Percentiles rank a stretch among this genome's conserved stretches.
Evolutionary conservation across 2,329 filamentous ascomycete species (phyloP).

Genomic region (Pleoardoris graminearum): DNA sequence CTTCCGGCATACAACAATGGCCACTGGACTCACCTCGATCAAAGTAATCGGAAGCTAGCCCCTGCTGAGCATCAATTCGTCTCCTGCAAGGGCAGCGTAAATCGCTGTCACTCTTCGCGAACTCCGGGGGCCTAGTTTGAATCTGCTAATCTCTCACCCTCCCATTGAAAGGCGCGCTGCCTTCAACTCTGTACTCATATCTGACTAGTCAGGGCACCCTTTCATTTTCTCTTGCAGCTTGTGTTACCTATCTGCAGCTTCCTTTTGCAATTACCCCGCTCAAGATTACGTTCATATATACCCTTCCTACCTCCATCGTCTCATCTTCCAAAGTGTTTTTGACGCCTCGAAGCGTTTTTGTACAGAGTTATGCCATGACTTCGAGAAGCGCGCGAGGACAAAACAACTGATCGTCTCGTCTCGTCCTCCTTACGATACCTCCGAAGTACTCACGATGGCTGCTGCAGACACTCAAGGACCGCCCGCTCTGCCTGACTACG

Average conservation of each 20-base stretch:
- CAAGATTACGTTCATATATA: not conserved
- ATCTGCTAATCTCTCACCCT: not conserved
- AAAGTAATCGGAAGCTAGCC: not conserved
- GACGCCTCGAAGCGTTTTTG: too few species aligned
- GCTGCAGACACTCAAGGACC: constrained; percentile 33
- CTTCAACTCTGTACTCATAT: too few species aligned
- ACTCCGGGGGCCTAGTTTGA: not conserved
- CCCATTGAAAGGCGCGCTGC: not conserved
- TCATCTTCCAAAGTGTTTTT: too few species aligned
- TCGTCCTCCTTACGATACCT: not conserved
- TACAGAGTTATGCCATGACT: too few species aligned
- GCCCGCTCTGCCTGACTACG: constrained; percentile 59
- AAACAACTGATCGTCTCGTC: not conserved
- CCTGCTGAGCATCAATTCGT: not conserved
- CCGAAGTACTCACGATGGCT: constrained; percentile 23
- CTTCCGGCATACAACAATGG: not conserved
- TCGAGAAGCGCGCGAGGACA: too few species aligned
- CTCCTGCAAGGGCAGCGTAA: not conserved
- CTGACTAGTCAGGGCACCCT: too few species aligned
- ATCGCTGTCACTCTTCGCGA: not conserved
- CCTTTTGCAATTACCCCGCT: not conserved
- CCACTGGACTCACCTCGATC: not conserved
- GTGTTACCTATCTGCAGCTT: not conserved
- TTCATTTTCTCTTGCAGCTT: not conserved
- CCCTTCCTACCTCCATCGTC: not conserved